Evolutionary conservation across 306 rosid species (phyloP).

Genomic region (Psophocarpus tetragonolobus): DNA sequence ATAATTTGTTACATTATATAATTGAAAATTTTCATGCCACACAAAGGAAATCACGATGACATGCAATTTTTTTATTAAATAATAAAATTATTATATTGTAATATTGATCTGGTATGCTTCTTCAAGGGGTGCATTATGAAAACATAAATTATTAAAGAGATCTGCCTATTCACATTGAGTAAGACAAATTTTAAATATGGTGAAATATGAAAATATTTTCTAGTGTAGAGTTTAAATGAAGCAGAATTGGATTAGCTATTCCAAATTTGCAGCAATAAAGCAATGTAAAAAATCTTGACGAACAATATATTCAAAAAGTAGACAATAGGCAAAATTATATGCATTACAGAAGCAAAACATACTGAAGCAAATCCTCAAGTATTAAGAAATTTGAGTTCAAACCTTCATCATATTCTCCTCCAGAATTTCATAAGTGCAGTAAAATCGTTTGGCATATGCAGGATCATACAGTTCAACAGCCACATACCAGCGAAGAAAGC

Average conservation of each 20-base stretch:
- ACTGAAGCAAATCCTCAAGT: slow-evolving; percentile 2
- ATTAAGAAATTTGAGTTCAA: slow-evolving; percentile 39
- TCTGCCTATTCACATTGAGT: neutral
- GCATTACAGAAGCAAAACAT: slow-evolving; percentile 1
- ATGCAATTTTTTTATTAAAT: slow-evolving; percentile 17
- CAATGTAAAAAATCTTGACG: neutral
- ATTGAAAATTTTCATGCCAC: neutral
- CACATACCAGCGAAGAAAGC: slow-evolving; percentile 99
- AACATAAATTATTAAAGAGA: neutral
- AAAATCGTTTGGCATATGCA: slow-evolving; percentile 90
- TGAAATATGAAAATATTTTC: slow-evolving; percentile 16
- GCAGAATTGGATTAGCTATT: slow-evolving; percentile 19
- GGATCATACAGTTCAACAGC: slow-evolving; percentile 98
- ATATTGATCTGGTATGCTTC: neutral
- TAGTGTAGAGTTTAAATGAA: neutral
- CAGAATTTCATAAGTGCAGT: slow-evolving; percentile 83
- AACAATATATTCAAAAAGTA: slow-evolving; percentile 3
- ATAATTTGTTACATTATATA: neutral
- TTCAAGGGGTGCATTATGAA: slow-evolving; percentile 20
- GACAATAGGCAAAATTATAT: slow-evolving; percentile 5
- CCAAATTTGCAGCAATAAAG: neutral
- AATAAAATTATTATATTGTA: neutral
- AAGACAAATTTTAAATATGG: neutral
- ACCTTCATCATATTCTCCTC: slow-evolving; percentile 99
- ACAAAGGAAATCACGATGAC: slow-evolving; percentile 24